Evolutionary conservation across 345 rosid species (phyloP).

Genomic region (Durio zibethinus): DNA sequence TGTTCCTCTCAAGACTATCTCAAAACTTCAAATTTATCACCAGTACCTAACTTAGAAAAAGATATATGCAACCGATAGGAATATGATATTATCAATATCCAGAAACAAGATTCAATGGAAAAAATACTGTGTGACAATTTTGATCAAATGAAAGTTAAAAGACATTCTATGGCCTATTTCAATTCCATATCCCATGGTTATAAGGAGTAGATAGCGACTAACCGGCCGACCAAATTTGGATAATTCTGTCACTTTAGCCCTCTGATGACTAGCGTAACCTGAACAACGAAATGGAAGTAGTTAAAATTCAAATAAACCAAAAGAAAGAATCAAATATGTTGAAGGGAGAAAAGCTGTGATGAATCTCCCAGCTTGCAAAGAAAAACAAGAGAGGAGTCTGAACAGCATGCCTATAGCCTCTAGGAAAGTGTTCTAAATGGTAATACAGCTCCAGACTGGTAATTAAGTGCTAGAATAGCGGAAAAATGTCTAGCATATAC

Average conservation of each 20-base stretch:
- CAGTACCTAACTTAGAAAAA: background rate
- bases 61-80: background rate
- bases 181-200: background rate
- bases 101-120: background rate
- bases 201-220: conserved; percentile 30
- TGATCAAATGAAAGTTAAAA: background rate
- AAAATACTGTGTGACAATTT: background rate
- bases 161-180: background rate
- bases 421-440: background rate
- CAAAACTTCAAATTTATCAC: background rate
- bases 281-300: conserved; percentile 13
- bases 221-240: conserved; percentile 94
- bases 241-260: conserved; percentile 76
- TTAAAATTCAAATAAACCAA: conserved; percentile 1
- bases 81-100: background rate
- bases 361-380: background rate
- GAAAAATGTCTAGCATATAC: background rate
- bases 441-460: background rate
- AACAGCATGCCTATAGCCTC: background rate
- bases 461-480: background rate
- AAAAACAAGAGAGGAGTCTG: background rate
- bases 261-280: conserved; percentile 85
- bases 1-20: background rate
- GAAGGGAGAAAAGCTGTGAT: background rate
- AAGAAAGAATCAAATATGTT: background rate